Evolutionary conservation across 2,329 filamentous ascomycete species (phyloP).

Genomic region (Ceratocystis albifundus): DNA sequence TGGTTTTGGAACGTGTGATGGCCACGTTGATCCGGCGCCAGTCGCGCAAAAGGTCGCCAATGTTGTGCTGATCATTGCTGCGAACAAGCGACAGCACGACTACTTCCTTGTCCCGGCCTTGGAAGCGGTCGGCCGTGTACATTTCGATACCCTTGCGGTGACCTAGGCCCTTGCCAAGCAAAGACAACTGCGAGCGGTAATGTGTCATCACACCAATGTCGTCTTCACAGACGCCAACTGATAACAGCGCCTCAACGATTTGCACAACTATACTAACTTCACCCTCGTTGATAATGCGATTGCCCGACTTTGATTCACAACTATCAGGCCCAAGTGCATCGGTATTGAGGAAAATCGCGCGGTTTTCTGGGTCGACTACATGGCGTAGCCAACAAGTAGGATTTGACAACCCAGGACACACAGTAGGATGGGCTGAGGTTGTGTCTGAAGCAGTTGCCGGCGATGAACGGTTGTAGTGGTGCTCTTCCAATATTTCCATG

Average conservation of each 20-base stretch:
- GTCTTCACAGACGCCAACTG: slow-evolving; percentile 57
- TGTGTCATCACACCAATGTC: slow-evolving; percentile 94
- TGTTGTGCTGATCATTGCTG: slow-evolving; percentile 66
- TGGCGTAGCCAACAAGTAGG: slow-evolving; percentile 63
- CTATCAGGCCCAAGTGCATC: slow-evolving; percentile 55
- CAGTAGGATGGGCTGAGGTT: background rate
- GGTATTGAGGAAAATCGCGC: slow-evolving; percentile 82
- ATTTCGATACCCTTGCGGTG: slow-evolving; percentile 61
- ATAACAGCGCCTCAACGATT: slow-evolving; percentile 67
- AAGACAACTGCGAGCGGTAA: slow-evolving; percentile 80
- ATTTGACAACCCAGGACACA: slow-evolving; percentile 32
- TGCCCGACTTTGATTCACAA: slow-evolving; percentile 64
- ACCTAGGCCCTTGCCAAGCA: slow-evolving; percentile 63
- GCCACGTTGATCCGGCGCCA: slow-evolving; percentile 93
- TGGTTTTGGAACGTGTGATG: slow-evolving; percentile 83
- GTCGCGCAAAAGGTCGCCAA: slow-evolving; percentile 86
- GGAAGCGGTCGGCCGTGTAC: slow-evolving; percentile 94
- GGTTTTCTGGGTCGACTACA: slow-evolving; percentile 55
- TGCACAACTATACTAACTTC: slow-evolving; percentile 70
- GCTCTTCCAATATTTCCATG: slow-evolving; percentile 46
- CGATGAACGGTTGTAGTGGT: slow-evolving; percentile 39
- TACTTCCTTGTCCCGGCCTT: slow-evolving; percentile 90
- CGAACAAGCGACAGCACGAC: slow-evolving; percentile 79
- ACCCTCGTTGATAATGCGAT: slow-evolving; percentile 76
- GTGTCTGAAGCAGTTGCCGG: too few relatives aligned